A percentile compares a stretch with the other conserved stretches of the same genome.
Evolutionary conservation across 2,329 filamentous ascomycete species (phyloP).

Genomic region (Microdochium bolleyi): DNA sequence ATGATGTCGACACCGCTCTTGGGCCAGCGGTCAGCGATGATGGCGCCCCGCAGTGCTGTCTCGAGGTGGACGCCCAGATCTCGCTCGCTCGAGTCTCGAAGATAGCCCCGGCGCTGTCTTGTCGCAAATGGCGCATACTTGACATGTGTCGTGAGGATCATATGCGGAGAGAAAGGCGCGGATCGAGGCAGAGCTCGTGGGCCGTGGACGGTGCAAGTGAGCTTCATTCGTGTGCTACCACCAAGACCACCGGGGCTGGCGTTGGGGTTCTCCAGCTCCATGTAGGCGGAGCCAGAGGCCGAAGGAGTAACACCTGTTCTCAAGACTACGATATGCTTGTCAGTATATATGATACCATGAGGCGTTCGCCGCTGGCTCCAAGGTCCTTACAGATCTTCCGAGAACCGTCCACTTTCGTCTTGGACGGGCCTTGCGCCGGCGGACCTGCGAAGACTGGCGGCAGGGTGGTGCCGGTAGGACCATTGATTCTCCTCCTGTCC

Average conservation of each 20-base stretch:
- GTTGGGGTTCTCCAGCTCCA: slow-evolving; percentile 53
- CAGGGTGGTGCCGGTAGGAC: slow-evolving; percentile 68
- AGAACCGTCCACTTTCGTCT: slow-evolving; percentile 59
- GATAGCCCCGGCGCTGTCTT: slow-evolving; percentile 71
- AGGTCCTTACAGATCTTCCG: slow-evolving; percentile 72
- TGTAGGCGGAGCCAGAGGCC: slow-evolving; percentile 85
- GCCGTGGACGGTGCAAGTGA: slow-evolving; percentile 88
- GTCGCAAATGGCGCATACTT: slow-evolving; percentile 96
- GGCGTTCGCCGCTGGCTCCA: slow-evolving; percentile 1
- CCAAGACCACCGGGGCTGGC: slow-evolving; percentile 19
- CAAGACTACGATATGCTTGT: slow-evolving; percentile 51
- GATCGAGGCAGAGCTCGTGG: slow-evolving; percentile 85
- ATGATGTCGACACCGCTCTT: slow-evolving; percentile 96
- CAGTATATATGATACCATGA: neutral
- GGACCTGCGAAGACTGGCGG: slow-evolving; percentile 61
- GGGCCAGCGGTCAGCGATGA: slow-evolving; percentile 94
- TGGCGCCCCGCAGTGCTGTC: slow-evolving; percentile 77
- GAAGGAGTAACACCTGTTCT: slow-evolving; percentile 90
- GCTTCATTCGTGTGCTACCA: slow-evolving; percentile 67
- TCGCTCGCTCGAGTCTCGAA: slow-evolving; percentile 77
- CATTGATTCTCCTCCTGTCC: slow-evolving; percentile 86
- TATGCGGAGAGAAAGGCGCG: slow-evolving; percentile 84
- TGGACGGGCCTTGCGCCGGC: slow-evolving; percentile 40
- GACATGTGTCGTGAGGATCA: slow-evolving; percentile 85
- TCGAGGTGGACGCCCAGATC: slow-evolving; percentile 89